Conservation (phyloP, 352 stramenopile genomes). For the Elongisporangium undulatum region DNA sequence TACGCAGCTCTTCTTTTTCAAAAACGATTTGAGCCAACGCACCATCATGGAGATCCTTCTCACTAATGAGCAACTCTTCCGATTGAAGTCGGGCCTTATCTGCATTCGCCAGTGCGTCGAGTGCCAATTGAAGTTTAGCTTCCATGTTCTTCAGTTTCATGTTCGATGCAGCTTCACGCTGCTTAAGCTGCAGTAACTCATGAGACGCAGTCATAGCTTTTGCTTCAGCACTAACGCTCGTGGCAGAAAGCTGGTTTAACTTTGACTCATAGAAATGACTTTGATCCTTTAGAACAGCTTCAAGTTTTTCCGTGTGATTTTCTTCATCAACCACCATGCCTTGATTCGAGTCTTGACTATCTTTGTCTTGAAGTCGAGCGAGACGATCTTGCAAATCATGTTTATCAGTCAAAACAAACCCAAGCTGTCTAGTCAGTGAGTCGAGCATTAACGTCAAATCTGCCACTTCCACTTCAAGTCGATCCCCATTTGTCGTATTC, state of each 20-base stretch:
- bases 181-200: slow-evolving; percentile 54
- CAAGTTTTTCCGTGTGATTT: slow-evolving; percentile 9
- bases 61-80: slow-evolving; percentile 17
- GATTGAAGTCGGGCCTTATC: slow-evolving; percentile 20
- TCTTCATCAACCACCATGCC: slow-evolving; percentile 10
- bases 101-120: slow-evolving; percentile 12
- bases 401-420: slow-evolving; percentile 67
- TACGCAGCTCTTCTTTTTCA: slow-evolving; percentile 13
- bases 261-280: slow-evolving; percentile 38
- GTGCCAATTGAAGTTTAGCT: slow-evolving; percentile 21
- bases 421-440: slow-evolving; percentile 58
- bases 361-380: slow-evolving; percentile 13
- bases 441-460: slow-evolving; percentile 69
- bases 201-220: slow-evolving; percentile 37
- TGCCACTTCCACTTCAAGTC: slow-evolving; percentile 31
- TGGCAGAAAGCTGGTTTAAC: slow-evolving; percentile 25
- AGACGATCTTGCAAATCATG: slow-evolving; percentile 60
- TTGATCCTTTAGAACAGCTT: slow-evolving; percentile 39
- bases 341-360: slow-evolving; percentile 6
- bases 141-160: slow-evolving; percentile 40
- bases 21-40: slow-evolving; percentile 17
- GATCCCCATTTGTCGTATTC: slow-evolving; percentile 1
- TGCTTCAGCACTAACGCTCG: slow-evolving; percentile 32
- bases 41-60: slow-evolving; percentile 24
- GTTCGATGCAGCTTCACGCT: slow-evolving; percentile 55